Evolutionary conservation across 192 early-diverging fungal genomes (phyloP), one percentile per base, ranked within the genome.

Genomic region (Chytriomyces hyalinus): DNA sequence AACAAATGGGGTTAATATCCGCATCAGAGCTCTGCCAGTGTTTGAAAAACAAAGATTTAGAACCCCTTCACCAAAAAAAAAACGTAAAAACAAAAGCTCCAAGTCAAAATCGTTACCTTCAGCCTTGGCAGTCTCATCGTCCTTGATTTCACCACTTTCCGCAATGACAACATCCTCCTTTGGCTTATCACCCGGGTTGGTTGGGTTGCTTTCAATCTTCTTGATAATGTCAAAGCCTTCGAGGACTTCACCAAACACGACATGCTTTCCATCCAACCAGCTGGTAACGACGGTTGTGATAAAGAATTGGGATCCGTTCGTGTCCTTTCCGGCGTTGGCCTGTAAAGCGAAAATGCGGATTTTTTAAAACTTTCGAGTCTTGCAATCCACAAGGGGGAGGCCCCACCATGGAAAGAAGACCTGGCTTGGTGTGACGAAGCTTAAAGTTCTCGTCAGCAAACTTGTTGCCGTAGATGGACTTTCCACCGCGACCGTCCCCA

Each of bases 371-470:
- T 26, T 26, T 26, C 24, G 24, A 26, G 24, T 26, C 24, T 26
- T 26, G 24, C 0, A 26, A 26, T 26, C 0, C 24, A 26, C 24
- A 26, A 26, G 85, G n/a, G n/a, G 8, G 15, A 76, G 45, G 45
- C 13, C 87, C 84, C 0, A 93, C 96, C 97, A 99, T 99, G 22
- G 93, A 94, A 46, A 99, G 80, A 1, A 96, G 80, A 4, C 96
- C 95, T 36, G 81, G 77, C 63, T 80, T 80, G 49, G 73, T 85
- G 83, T 91, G 91, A 73, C 90, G 91, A 61, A 97, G 87, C 72
- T 92, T 92, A 87, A 98, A 98, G 88, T 94, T 96, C 87, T 98
- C 97, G 81, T 98, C 97, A 61, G 89, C 88, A 78, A 98, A 98
- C 85, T 92, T 93, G 62, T 89, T 91, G 67, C 97, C 92, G 76